Evolutionary conservation across 2,329 filamentous ascomycete species (phyloP), one percentile per base, ranked within the genome.

Genomic region (Bipolaris cookei): DNA sequence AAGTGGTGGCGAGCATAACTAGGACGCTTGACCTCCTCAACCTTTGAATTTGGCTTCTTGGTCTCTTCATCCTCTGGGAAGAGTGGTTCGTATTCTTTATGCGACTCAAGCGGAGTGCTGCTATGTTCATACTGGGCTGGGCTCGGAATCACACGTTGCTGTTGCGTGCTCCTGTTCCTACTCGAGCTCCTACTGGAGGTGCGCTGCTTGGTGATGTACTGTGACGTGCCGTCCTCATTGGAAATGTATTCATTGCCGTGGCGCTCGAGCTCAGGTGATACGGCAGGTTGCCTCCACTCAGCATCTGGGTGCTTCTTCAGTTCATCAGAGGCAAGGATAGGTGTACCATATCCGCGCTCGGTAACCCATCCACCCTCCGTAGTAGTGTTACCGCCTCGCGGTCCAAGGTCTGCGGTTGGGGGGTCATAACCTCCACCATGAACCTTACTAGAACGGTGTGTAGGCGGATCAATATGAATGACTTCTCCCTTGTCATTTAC

Each of bases 81-180:
- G 3, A 99, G 80, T 1, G 95, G 95, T 74, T 98, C 94, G 70
- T 98, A 98, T 75, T 98, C 93, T 68, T 93, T 89, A 4, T 96
- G 90, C 69, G 96, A 90, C 67, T 96, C 92, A 7, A 96, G 80
- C 4, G 90, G 91, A 3, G 89, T 92, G 41, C 83, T 79, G 43
- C 79, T 74, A 20, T 82, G 80, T 44, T 86, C 83, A 45, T 82
- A 80, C 25, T 84, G 82, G 10, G 63, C 53, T 44, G 72, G 69
- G 49, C 65, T 74, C 6, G 62, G 35, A 37, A 73, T 64, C 13
- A 66, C 60, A 30, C 73, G 69, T 37, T 65, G 67, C 71, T 88
- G 75, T 38, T 88, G 28, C 10, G 10, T 79, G 72, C 86, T 90
- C 66, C 86, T 92, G 58, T 83, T 83, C 10, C 72, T 65, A 59